Evolutionary conservation across 768 basidiomycete species (phyloP).

Genomic region (Leucosporidium scottii): DNA sequence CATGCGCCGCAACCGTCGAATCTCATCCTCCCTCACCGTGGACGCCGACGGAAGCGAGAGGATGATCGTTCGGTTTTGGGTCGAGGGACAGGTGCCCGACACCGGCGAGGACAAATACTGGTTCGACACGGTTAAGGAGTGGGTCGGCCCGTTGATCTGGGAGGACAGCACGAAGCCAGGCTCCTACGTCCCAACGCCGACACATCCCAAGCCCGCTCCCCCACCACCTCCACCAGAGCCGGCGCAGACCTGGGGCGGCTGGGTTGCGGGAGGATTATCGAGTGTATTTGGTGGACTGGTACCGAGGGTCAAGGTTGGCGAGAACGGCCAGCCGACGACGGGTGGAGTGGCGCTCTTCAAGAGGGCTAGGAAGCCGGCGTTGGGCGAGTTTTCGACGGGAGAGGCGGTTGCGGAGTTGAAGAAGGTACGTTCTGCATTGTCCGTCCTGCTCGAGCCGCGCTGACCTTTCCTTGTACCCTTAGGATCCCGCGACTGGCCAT

Average conservation of each 20-base stretch:
- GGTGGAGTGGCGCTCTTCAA: slow-evolving; percentile 9
- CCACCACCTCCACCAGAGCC: neutral
- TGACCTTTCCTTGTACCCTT: neutral
- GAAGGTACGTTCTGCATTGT: slow-evolving; percentile 8
- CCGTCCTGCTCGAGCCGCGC: no score
- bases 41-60: slow-evolving; percentile 26
- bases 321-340: neutral
- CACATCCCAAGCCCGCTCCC: neutral
- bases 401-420: slow-evolving; percentile 31
- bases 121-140: slow-evolving; percentile 25
- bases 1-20: slow-evolving; percentile 20
- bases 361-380: slow-evolving; percentile 18
- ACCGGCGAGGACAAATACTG: slow-evolving; percentile 8
- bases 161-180: slow-evolving; percentile 21
- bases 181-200: neutral
- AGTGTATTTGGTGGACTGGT: slow-evolving; percentile 2
- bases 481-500: slow-evolving; percentile 20
- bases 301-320: neutral
- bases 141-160: slow-evolving; percentile 26
- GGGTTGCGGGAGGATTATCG: neutral
- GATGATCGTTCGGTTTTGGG: slow-evolving; percentile 28
- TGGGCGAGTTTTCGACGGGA: slow-evolving; percentile 22
- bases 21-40: slow-evolving; percentile 5
- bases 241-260: neutral
- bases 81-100: slow-evolving; percentile 24